Evolutionary conservation across 805 yeast species (phyloP), one percentile per base, ranked within the genome.

Genomic region (Clavispora carvajalis): DNA sequence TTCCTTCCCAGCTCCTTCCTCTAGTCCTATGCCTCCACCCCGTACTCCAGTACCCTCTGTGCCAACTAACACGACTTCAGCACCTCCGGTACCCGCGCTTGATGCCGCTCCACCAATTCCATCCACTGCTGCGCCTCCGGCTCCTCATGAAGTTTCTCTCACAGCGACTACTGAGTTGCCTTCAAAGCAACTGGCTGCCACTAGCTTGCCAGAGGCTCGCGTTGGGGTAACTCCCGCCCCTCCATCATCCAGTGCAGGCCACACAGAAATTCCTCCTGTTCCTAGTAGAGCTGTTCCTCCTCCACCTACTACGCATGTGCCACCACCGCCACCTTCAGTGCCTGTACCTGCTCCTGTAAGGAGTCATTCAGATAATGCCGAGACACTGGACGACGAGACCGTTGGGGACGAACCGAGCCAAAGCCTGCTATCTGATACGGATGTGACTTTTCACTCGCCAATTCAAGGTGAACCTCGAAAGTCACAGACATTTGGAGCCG

Each of bases 1-100:
- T 2, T 43, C 52, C n/a, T 49, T 46, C 21, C 47, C 55, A 38
- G 40, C 51, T 24, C 47, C 54, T 29, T 38, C 51, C 28, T 53
- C 59, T n/a, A 53, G 57, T 7, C 53, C 59, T 23, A 33, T 36
- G 4, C 35, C 47, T 17, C 31, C 40, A 1, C 36, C 41, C 11
- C 45, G 45, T 8, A 49, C 39, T 46, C 19, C 52, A 54, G n/a
- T 40, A 12, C 34, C 22, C 37, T 34, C 37, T n/a, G n/a, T n/a
- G n/a, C n/a, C n/a, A n/a, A n/a, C n/a, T n/a, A n/a, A n/a, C 39
- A 33, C 45, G 24, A 33, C 36, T 13, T 41, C 42, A 8, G 44
- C 18, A n/a, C 31, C 31, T 5, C 31, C 19, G 9, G 31, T 8
- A 5, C 31, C 19, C 8, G 16, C n/a, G n/a, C n/a, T n/a, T n/a